Evolutionary conservation across 441 rosid genomes (phyloP), one percentile per base, ranked within the genome.

Genomic region (Pelargonium citronellum): DNA sequence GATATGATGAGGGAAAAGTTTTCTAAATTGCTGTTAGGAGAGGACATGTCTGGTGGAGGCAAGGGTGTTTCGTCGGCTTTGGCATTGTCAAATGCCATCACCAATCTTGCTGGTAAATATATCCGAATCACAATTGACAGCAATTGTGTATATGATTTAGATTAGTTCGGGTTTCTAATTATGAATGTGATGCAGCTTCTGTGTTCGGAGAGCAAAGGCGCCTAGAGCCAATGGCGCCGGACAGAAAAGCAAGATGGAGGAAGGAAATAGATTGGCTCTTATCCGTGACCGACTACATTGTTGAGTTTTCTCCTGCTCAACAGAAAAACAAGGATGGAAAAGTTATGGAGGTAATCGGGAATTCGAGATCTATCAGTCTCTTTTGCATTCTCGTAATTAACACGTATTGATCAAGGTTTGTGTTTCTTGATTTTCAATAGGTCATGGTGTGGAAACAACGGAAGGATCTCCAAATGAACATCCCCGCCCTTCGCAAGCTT

Each of bases 41-140:
- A 92, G 79, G 99, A 95, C 66, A 92, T 95, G 97, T 92, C 98
- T 41, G 97, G 99, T 34, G 98, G 98, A 75, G 96, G 97, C 39
- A 86, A 92, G 82, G 99, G 99, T 24, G 96, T 95, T 64, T 89
- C 96, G 9, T 95, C 98, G 24, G 98, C 98, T 68, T 80, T 95
- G 60, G 96, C 99, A 47, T 73, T 95, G 76, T 95, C 99, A 58
- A 92, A 95, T 80, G 96, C 98, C 74, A 80, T 89, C 70, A 90
- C 98, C 64, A 92, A 92, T 67, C 91, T 90, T 76, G 92, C 99
- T n/a, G 98, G 98, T 30, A 30, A 30, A 2, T 3, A 30, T 30
- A 30, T 30, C 3, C 37, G 37, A 30, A 30, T 30, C 5, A 30
- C 3, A 30, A 30, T 3, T 3, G 37, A 30, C 37, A 30, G 37